These are phyloP conservation scores for Trypanosomatidae sp. DNA, from an alignment of 208 protist species.

Conservation along the genomic window DNA sequence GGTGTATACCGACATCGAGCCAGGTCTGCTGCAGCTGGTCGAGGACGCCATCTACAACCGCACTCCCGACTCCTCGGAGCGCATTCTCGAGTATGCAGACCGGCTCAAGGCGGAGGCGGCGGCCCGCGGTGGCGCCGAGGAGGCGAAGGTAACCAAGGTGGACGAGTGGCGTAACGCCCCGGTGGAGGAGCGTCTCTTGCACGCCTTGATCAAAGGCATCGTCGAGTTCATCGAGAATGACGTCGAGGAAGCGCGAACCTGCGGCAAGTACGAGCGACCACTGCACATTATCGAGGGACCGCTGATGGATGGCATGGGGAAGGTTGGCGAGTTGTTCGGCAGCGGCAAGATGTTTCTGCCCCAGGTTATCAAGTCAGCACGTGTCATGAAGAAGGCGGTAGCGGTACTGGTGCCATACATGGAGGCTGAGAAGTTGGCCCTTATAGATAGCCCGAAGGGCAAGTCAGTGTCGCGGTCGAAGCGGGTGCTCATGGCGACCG, in stretches of 20 bases:
- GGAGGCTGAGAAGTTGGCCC: conserved; percentile 87
- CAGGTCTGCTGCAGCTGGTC: conserved; percentile 77
- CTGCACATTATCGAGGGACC: conserved; percentile 95
- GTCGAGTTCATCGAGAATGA: conserved; percentile 94
- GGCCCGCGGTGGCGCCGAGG: conserved; percentile 15
- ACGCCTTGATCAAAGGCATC: conserved; percentile 96
- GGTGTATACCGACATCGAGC: conserved; percentile 95
- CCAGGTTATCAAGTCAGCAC: conserved; percentile 96
- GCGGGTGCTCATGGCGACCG: conserved; percentile 94
- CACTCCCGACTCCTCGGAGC: conserved; percentile 82
- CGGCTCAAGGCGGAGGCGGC: conserved; percentile 42
- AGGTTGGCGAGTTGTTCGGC: conserved; percentile 97
- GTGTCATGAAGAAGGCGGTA: conserved; percentile 98
- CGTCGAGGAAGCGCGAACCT: conserved; percentile 90
- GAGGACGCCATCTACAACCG: conserved; percentile 95
- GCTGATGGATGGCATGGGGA: conserved; percentile 95
- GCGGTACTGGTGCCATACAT: conserved; percentile 96
- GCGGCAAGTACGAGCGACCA: conserved; percentile 43
- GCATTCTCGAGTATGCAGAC: conserved; percentile 88
- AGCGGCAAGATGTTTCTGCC: conserved; percentile 98
- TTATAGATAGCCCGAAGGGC: conserved; percentile 20
- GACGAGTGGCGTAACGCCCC: conserved; percentile 86
- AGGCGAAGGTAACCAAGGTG: conserved; percentile 42
- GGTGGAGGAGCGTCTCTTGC: conserved; percentile 87
- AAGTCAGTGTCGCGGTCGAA: conserved; percentile 21